A percentile compares a stretch with the other conserved stretches of the same genome.
Evolutionary conservation across 2,329 filamentous ascomycete genomes (phyloP).

Genomic region (Didymella glomerata): DNA sequence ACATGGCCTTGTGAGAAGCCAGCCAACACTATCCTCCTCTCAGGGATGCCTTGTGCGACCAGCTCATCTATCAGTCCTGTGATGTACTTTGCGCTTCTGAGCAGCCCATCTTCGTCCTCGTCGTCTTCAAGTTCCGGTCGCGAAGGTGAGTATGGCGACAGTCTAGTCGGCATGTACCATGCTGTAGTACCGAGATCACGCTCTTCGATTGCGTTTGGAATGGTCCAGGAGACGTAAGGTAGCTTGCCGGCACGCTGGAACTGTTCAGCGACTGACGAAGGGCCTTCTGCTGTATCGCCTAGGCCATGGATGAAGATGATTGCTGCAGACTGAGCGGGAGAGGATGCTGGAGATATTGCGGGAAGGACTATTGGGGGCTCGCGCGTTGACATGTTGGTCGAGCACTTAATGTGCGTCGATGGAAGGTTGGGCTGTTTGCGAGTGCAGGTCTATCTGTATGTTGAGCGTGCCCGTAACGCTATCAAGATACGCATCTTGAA

Average conservation of each 20-base stretch:
- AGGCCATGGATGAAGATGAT: slow-evolving; percentile 59
- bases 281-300: slow-evolving; percentile 57
- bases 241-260: slow-evolving; percentile 60
- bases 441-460: neutral
- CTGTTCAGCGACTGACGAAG: slow-evolving; percentile 55
- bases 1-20: slow-evolving; percentile 61
- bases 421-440: neutral
- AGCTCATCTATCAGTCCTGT: slow-evolving; percentile 55
- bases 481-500: neutral
- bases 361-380: slow-evolving; percentile 50
- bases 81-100: slow-evolving; percentile 52
- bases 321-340: slow-evolving; percentile 52
- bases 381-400: slow-evolving; percentile 15
- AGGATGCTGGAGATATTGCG: slow-evolving; percentile 44
- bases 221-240: slow-evolving; percentile 59
- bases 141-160: slow-evolving; percentile 52
- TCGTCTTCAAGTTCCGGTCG: slow-evolving; percentile 56
- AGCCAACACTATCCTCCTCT: slow-evolving; percentile 56
- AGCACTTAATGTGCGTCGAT: neutral
- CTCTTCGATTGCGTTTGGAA: slow-evolving; percentile 60
- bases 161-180: slow-evolving; percentile 56
- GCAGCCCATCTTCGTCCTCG: slow-evolving; percentile 58
- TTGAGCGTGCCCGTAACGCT: neutral
- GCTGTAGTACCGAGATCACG: slow-evolving; percentile 57
- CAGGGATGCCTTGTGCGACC: slow-evolving; percentile 52